phyloP scores from a whole-genome alignment of 345 rosid genomes.

The Rhodamnia argentea region DNA sequence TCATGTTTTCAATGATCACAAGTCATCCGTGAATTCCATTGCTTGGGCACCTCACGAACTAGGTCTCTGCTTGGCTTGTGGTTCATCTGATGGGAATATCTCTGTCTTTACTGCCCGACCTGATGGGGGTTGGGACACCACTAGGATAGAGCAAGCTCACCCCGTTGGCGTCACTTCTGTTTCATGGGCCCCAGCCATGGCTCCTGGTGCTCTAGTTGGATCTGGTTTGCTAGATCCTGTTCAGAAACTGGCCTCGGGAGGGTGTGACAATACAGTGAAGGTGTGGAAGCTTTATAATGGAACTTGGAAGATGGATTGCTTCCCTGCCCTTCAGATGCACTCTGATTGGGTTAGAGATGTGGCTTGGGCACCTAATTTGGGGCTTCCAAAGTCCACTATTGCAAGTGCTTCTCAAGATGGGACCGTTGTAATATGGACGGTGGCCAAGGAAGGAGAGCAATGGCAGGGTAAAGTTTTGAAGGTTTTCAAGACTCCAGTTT shows the following conservation, averaged over 20 bases:
- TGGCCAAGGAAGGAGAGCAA: conserved; percentile 44
- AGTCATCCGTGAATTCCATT: conserved; percentile 53
- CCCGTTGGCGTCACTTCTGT: conserved; percentile 61
- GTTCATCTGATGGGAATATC: conserved; percentile 61
- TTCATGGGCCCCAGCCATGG: conserved; percentile 60
- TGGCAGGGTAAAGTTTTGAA: conserved; percentile 56
- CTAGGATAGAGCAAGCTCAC: conserved; percentile 54
- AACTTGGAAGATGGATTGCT: conserved; percentile 53
- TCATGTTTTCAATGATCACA: conserved; percentile 47
- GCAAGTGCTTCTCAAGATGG: conserved; percentile 65
- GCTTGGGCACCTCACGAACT: conserved; percentile 65
- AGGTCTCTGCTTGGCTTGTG: conserved; percentile 62
- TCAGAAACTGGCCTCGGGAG: conserved; percentile 50
- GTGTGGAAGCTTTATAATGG: conserved; percentile 51
- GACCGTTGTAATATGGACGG: conserved; percentile 47
- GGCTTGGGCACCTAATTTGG: conserved; percentile 68
- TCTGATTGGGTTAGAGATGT: conserved; percentile 62
- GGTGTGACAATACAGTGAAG: conserved; percentile 49
- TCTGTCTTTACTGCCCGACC: conserved; percentile 42
- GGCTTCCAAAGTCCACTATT: conserved; percentile 52
- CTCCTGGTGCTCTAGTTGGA: conserved; percentile 45
- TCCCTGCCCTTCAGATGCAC: conserved; percentile 51
- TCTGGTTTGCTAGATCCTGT: conserved; percentile 38
- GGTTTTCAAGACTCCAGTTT: conserved; percentile 51
- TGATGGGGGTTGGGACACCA: conserved; percentile 54